These are phyloP conservation scores for Isatis tinctoria DNA, from an alignment of 345 rosid genomes.

Conservation along the genomic window DNA sequence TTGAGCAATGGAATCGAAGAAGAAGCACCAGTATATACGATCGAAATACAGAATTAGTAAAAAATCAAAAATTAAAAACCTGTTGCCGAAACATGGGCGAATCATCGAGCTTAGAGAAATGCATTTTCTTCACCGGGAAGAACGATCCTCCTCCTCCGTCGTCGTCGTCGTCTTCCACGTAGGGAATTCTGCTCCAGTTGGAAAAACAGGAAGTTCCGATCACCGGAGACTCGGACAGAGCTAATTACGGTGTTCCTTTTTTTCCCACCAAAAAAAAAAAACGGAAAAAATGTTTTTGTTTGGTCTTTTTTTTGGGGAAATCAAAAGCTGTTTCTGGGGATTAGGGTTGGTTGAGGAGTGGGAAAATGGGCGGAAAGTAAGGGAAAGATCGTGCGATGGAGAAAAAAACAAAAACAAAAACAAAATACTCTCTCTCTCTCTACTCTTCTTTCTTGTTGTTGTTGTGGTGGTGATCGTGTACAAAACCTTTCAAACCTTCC, in stretches of 20 bases:
- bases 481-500: constrained; percentile 46
- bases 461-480: constrained; percentile 16
- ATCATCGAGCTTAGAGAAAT: constrained; percentile 74
- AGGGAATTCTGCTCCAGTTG: neutral
- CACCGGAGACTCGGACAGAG: constrained; percentile 10
- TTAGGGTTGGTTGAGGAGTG: constrained; percentile 24
- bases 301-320: constrained; percentile 3
- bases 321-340: constrained; percentile 12
- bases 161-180: neutral
- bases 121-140: constrained; percentile 28
- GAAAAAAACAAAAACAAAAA: neutral
- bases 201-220: neutral
- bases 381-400: constrained; percentile 30
- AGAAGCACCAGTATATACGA: neutral
- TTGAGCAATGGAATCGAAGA: neutral
- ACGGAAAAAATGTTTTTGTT: neutral
- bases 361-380: constrained; percentile 27
- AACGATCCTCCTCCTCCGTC: constrained; percentile 10
- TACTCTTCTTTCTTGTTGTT: neutral
- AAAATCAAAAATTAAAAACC: constrained; percentile 27
- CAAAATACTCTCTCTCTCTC: neutral
- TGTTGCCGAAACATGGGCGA: constrained; percentile 88
- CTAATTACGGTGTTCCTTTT: neutral
- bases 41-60: neutral
- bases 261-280: neutral